These are phyloP conservation scores for Apium graveolens DNA, from an alignment of 129 eudicot species.

Conservation along the genomic window DNA sequence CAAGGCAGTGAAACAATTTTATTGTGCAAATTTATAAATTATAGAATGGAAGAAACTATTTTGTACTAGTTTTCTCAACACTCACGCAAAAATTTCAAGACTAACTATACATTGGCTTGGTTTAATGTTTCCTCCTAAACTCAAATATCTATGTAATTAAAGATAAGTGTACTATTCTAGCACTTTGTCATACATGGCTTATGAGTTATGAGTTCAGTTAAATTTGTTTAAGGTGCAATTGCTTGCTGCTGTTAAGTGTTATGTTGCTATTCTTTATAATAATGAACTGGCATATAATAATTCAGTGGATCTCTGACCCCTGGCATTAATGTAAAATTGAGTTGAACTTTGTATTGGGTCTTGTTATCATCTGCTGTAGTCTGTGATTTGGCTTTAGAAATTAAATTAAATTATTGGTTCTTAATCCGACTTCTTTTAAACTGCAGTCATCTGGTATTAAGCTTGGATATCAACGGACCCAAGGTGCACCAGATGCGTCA, in stretches of 20 bases:
- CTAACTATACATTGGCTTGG: neutral
- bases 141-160: neutral
- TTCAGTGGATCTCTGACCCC: neutral
- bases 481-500: conserved; percentile 40
- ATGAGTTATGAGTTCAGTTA: neutral
- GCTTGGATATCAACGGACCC: conserved; percentile 42
- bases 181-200: neutral
- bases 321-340: neutral
- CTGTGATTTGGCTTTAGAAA: neutral
- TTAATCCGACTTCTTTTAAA: neutral
- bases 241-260: neutral
- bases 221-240: neutral
- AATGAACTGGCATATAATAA: neutral
- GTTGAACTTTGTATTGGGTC: neutral
- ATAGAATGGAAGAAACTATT: neutral
- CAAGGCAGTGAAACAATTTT: neutral
- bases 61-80: neutral
- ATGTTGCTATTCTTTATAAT: neutral
- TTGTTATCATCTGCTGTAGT: neutral
- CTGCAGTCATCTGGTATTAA: conserved; percentile 55
- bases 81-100: neutral
- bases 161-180: neutral
- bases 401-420: neutral
- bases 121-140: neutral
- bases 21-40: neutral